Base-by-base conservation (phyloP, 2,329 filamentous ascomycete species). In the Monilinia fructigena region DNA sequence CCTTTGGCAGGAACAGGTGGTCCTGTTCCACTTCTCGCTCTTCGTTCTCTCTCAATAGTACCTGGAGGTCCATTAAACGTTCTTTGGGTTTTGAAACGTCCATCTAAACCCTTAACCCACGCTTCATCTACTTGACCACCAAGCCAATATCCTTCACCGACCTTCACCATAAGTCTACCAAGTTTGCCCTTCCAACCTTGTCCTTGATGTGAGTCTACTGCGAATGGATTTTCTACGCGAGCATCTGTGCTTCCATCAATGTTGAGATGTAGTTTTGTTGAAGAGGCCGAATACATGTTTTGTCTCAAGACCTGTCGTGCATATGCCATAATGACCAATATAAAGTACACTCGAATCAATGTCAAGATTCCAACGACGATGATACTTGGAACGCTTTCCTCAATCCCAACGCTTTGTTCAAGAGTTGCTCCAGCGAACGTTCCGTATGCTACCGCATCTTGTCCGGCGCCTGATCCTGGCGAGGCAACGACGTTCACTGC, bases 131-230 rank as follows among this genome's bases (percentile, higher is more conserved):
- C 78, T 67, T 85, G 81, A 66, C 86, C 86, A 68, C 90, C 90
- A 20, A 96, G 81, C 93, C 93, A 97, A 80, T 96, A 97, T 66
- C 82, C 83, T 70, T 85, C 85, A 50, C 90, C 90, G 31, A 92
- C 82, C 12, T 83, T 83, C 38, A 96, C 83, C 90, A 97, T 91
- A 42, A 85, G 75, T 62, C 93, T 84, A n/a, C 93, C 93, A 14
- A 96, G 74, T 73, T 86, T 88, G 45, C 93, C 93, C 76, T 84
- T 85, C 86, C 90, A 93, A 23, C 93, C 93, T 69, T 89, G 83
- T 14, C 92, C 92, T 66, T 91, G 88, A n/a, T 89, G 86, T 55
- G 86, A 85, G 62, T 85, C 86, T 42, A 81, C 79, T 0, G 85
- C 84, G 78, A 97, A 97, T 0, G 92, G 81, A 79, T 92, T 87